Percentiles rank a stretch among this genome's conserved stretches.
These are phyloP conservation scores for Glonium stellatum DNA, from an alignment of 495 filamentous ascomycete genomes.

Conservation along the genomic window DNA sequence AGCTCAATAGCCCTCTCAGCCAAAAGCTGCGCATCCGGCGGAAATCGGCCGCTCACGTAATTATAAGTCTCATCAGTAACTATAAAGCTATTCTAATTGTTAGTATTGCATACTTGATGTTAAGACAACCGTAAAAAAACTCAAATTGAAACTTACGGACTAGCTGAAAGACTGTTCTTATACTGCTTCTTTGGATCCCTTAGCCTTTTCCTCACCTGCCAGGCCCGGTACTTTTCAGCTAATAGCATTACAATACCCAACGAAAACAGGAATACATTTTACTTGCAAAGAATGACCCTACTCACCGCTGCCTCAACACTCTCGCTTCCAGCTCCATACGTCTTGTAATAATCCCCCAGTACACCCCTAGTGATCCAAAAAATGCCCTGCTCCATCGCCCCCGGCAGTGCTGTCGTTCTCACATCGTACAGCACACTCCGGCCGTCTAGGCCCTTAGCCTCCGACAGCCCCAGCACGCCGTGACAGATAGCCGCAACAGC, in stretches of 20 bases:
- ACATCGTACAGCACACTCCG: conserved; percentile 45
- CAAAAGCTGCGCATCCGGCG: conserved; percentile 43
- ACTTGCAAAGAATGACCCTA: not conserved
- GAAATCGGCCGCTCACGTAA: conserved; percentile 48
- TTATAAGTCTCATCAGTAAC: conserved; percentile 48
- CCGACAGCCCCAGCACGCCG: conserved; percentile 47
- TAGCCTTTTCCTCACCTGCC: conserved; percentile 42
- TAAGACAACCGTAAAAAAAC: not conserved
- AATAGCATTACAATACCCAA: no score
- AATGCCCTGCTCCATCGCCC: conserved; percentile 43
- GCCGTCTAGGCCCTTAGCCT: conserved; percentile 38
- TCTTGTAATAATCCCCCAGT: conserved; percentile 53
- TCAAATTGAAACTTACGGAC: conserved; percentile 40
- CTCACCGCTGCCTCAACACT: conserved; percentile 44
- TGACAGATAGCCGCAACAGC: conserved; percentile 47
- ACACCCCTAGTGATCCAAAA: conserved; percentile 46
- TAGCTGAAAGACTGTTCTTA: conserved; percentile 42
- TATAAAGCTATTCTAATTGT: conserved; percentile 38
- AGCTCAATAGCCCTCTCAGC: conserved; percentile 43
- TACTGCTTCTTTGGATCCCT: conserved; percentile 42
- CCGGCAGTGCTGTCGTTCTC: conserved; percentile 46
- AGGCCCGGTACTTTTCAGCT: no score
- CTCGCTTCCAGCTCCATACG: conserved; percentile 47
- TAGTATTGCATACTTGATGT: not conserved
- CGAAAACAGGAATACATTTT: no score